Evolutionary conservation across 1,139 yeast genomes (phyloP), one percentile per base, ranked within the genome.

Genomic region (Candida anutae): DNA sequence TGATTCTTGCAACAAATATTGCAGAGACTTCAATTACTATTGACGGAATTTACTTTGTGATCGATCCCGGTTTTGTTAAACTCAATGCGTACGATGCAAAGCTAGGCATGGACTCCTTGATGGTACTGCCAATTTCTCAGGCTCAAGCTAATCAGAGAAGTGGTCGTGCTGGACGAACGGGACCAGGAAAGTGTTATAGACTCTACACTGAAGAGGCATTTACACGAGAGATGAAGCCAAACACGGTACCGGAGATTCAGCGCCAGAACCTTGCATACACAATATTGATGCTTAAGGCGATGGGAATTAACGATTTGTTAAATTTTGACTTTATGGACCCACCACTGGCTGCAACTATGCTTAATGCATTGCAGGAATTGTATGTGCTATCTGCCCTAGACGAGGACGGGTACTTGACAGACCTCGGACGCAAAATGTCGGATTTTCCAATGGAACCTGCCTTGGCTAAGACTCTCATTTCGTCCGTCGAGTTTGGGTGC

Each of bases 371-470:
- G 28, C 88, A 83, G 41, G 95, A 88, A 39, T 61, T 93, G 23
- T 90, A 77, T 47, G 79, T 82, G 22, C 58, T 93, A 23, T 77
- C 80, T 16, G 96, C 97, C 0, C 58, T 93, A 24, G 94, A 87
- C 47, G 81, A 77, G 21, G 72, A 74, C 13, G 96, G 97, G 0
- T 51, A 62, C 23, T 55, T 93, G 33, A 90, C 97, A 0, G 48
- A 59, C 3, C 55, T 82, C 17, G 99, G 99, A 0, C 60, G 76
- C 28, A 69, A 74, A 39, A 82, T 93, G 94, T 85, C 96, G 0
- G 83, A 81, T 32, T 87, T 88, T 48, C 98, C 99, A 1, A 85
- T 90, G 87, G 95, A 85, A 35, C 98, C 99, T 0, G 74, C 84
- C 5, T 58, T 93, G 36, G 81, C 97, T 3, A 84, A 84, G 44